phyloP scores from a whole-genome alignment of 176 grass and related monocot genomes.

The barley (Hordeum vulgare) region MorexV3_pseudomolecules_assembly NC_058522.1:586711501-586712000 shows the following conservation, averaged over 20 bases:
- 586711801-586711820: slow-evolving; percentile 53
- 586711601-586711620: background rate
- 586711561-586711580: background rate
- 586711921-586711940: slow-evolving; percentile 86
- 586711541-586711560: background rate
- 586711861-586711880: slow-evolving; percentile 37
- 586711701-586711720: slow-evolving; percentile 82
- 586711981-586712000: slow-evolving; percentile 87
- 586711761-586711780: slow-evolving; percentile 57
- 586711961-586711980: slow-evolving; percentile 64
- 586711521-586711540: background rate
- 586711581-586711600: background rate
- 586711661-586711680: slow-evolving; percentile 92
- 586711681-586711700: slow-evolving; percentile 83
- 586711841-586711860: slow-evolving; percentile 28
- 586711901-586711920: slow-evolving; percentile 43
- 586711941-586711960: slow-evolving; percentile 57
- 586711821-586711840: slow-evolving; percentile 51
- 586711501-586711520: background rate
- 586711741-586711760: slow-evolving; percentile 53
- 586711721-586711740: slow-evolving; percentile 71
- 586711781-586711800: slow-evolving; percentile 67
- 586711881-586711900: slow-evolving; percentile 36
- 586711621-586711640: background rate
- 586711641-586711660: slow-evolving; percentile 14